Conservation (phyloP, 345 rosid genomes). For the Gossypium longicalyx region DNA sequence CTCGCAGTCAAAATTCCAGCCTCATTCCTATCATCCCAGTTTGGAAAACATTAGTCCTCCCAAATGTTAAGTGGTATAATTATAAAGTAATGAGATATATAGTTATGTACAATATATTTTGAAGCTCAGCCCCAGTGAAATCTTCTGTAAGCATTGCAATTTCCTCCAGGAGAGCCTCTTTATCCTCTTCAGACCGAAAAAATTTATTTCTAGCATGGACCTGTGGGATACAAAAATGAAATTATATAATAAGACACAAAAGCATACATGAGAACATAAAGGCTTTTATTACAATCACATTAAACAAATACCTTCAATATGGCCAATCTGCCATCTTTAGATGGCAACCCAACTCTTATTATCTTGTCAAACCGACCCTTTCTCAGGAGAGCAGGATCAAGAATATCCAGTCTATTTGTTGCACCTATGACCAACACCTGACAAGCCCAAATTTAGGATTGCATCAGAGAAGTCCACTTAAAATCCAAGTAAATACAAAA, state of each 20-base stretch:
- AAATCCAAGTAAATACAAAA: slow-evolving; percentile 8
- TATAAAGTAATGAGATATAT: slow-evolving; percentile 8
- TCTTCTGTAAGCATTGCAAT: slow-evolving; percentile 77
- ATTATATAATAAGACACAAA: slow-evolving; percentile 11
- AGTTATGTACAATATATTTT: slow-evolving; percentile 67
- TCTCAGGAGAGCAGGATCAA: slow-evolving; percentile 93
- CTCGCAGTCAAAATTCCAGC: slow-evolving; percentile 98
- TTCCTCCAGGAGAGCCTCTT: slow-evolving; percentile 65
- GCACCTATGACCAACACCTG: slow-evolving; percentile 98
- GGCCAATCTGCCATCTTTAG: slow-evolving; percentile 86
- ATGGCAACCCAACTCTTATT: slow-evolving; percentile 91
- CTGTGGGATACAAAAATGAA: slow-evolving; percentile 30
- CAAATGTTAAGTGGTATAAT: neutral
- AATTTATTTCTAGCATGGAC: slow-evolving; percentile 95
- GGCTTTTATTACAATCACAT: slow-evolving; percentile 1
- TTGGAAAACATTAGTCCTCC: slow-evolving; percentile 24
- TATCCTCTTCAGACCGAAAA: slow-evolving; percentile 80
- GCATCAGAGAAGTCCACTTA: slow-evolving; percentile 5
- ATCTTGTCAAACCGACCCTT: slow-evolving; percentile 98
- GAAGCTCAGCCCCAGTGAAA: slow-evolving; percentile 97
- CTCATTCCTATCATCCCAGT: slow-evolving; percentile 63
- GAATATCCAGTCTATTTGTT: slow-evolving; percentile 90
- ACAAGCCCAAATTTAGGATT: slow-evolving; percentile 26
- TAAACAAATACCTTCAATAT: slow-evolving; percentile 60
- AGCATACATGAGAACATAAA: slow-evolving; percentile 10